A percentile compares a stretch with the other conserved stretches of the same genome.
These are phyloP conservation scores for Coemansia sp. DNA, from an alignment of 192 early-diverging fungal species.

Conservation along the genomic window DNA sequence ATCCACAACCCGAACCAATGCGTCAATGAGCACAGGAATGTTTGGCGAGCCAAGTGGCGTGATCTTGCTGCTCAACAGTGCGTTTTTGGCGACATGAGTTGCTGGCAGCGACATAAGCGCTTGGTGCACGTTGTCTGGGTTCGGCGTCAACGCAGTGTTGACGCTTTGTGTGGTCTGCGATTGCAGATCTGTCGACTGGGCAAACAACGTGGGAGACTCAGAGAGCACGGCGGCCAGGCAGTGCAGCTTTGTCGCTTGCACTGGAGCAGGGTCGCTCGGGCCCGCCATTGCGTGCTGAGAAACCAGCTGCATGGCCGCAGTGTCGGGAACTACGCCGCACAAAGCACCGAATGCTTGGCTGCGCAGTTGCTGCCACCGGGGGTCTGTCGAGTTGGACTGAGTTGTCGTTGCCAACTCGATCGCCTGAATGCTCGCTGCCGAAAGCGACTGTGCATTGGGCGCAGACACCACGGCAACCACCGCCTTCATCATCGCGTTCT, in stretches of 20 bases:
- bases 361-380: constrained; percentile 27
- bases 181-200: constrained; percentile 61
- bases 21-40: constrained; percentile 5
- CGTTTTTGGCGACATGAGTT: constrained; percentile 23
- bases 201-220: constrained; percentile 53
- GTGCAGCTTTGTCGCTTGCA: constrained; percentile 68
- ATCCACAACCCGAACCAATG: constrained; percentile 28
- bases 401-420: constrained; percentile 22
- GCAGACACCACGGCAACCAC: constrained; percentile 28
- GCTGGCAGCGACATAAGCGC: constrained; percentile 24
- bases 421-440: constrained; percentile 31
- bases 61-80: constrained; percentile 16
- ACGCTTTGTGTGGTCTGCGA: constrained; percentile 60
- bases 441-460: constrained; percentile 27
- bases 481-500: constrained; percentile 35
- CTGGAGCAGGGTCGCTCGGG: constrained; percentile 9
- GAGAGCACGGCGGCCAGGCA: constrained; percentile 70
- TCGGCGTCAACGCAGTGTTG: constrained; percentile 54
- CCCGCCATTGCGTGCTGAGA: constrained; percentile 18
- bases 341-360: constrained; percentile 38
- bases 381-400: constrained; percentile 13
- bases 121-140: constrained; percentile 9
- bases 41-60: not conserved
- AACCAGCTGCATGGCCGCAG: constrained; percentile 18
- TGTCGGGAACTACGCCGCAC: constrained; percentile 26